Base-by-base conservation (phyloP, 805 yeast species). In the Hanseniaspora taiwanica region DNA sequence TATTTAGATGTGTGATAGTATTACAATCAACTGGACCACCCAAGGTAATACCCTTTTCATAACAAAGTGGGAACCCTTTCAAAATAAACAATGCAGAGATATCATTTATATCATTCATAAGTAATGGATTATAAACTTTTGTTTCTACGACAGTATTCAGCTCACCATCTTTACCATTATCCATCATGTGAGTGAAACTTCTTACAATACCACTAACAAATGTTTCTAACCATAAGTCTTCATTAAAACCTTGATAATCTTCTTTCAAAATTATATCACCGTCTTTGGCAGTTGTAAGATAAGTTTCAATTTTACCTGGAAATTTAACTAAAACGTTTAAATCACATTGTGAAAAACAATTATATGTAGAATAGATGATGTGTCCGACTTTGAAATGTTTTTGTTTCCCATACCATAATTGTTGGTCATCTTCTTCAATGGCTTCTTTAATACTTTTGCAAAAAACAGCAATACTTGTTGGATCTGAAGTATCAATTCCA, bases 381-480 rank as follows among this genome's bases (percentile, higher is more conserved):
- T 78, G 74, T n/a, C 76, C 72, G 9, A 82, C 83, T 49, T 74
- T 76, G 71, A 76, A 81, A 44, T 69, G 68, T 51, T 73, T 81
- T 46, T 67, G 69, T 53, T 77, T 83, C 12, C 87, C 86, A 62
- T 81, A 82, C 94, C 94, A 82, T 35, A 72, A 63, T 55, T 82
- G 94, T 6, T 19, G 21, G 13, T 23, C 31, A 16, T 31, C 35
- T 43, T 71, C 74, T 20, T 70, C 58, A 23, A 82, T 75, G 27
- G 77, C 64, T 40, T 72, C 81, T 25, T 85, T 78, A 46, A 82
- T 56, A 6, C 74, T 70, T 54, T 80, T 81, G 42, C 81, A 60
- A 42, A 76, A 76, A 1, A 86, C 86, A 9, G 89, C 87, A 40
- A 82, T 76, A 1, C 86, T 71, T 1, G 91, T 82, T 13, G 84